These are phyloP conservation scores for Aristolochia fimbriata DNA, from an alignment of 164 flowering plant species.

Conservation along the genomic window DNA sequence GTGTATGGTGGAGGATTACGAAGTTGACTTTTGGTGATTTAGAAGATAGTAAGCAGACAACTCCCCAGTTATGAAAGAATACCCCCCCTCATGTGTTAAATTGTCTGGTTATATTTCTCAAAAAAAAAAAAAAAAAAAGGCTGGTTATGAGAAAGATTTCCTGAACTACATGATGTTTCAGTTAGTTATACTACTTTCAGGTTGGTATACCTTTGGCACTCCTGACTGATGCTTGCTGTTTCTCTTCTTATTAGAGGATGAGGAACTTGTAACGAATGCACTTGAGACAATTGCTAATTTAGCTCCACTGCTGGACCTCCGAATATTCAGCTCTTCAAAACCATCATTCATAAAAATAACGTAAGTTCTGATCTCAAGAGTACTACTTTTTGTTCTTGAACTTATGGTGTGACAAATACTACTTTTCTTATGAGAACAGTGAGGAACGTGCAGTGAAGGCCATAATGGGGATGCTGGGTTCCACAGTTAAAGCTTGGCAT, in stretches of 20 bases:
- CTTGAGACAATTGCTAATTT: constrained; percentile 91
- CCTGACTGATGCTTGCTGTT: background rate
- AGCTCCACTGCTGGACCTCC: constrained; percentile 82
- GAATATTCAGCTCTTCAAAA: constrained; percentile 88
- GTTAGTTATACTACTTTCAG: background rate
- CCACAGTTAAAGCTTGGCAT: constrained; percentile 85
- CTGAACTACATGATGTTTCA: too few relatives aligned
- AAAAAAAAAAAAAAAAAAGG: too few relatives aligned
- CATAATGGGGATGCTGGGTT: constrained; percentile 74
- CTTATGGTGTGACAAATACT: background rate
- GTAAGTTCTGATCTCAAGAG: constrained; percentile 28
- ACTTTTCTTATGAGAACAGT: constrained; percentile 25
- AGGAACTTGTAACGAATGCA: constrained; percentile 90
- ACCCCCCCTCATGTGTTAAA: too few relatives aligned
- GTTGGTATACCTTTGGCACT: too few relatives aligned
- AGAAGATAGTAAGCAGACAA: too few relatives aligned
- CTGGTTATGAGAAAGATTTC: too few relatives aligned
- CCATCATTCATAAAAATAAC: constrained; percentile 80
- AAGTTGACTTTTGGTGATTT: too few relatives aligned
- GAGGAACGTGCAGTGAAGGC: constrained; percentile 93
- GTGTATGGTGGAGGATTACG: too few relatives aligned
- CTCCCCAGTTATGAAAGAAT: too few relatives aligned
- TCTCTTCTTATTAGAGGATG: constrained; percentile 68
- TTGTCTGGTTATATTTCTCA: too few relatives aligned
- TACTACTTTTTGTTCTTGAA: background rate